Conservation (phyloP, 2,329 filamentous ascomycete species). For the Ophiostoma sp. region DNA sequence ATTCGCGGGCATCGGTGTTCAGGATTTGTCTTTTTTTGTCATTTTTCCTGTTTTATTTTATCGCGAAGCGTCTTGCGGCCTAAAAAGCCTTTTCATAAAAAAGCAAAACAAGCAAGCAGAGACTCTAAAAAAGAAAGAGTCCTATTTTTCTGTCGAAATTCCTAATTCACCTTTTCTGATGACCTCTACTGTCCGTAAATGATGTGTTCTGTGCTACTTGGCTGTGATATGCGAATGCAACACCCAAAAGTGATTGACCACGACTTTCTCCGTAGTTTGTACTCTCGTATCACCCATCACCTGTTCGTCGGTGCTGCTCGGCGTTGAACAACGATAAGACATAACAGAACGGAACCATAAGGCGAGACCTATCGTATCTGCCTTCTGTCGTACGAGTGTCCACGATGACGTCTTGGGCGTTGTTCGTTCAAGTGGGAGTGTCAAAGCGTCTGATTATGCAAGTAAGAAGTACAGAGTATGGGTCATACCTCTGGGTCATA, state of each 20-base stretch:
- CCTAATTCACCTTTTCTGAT: conserved; percentile 1
- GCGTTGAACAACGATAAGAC: not conserved
- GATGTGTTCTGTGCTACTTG: not conserved
- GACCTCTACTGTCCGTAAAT: not conserved
- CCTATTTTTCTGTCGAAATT: not conserved
- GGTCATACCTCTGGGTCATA: not conserved
- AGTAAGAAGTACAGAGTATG: not conserved
- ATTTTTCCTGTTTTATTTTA: not conserved
- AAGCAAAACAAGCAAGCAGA: conserved; percentile 12
- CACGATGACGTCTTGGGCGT: not conserved
- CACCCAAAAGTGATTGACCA: no score
- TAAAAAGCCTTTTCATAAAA: not conserved
- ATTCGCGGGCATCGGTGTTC: conserved; percentile 9
- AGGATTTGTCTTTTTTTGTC: not conserved
- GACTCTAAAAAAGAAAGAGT: conserved; percentile 9
- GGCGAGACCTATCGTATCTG: no score
- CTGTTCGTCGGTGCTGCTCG: conserved; percentile 3
- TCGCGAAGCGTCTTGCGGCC: conserved; percentile 1
- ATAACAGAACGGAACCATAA: not conserved
- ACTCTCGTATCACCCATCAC: not conserved
- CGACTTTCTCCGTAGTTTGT: no score
- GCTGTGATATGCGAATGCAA: no score
- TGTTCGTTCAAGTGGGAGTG: no score
- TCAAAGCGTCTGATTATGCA: not conserved
- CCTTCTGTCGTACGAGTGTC: not conserved